A percentile compares a stretch with the other conserved stretches of the same genome.
These are phyloP conservation scores for Umbelopsis sp. DNA, from an alignment of 192 early-diverging fungal species.

Conservation along the genomic window DNA sequence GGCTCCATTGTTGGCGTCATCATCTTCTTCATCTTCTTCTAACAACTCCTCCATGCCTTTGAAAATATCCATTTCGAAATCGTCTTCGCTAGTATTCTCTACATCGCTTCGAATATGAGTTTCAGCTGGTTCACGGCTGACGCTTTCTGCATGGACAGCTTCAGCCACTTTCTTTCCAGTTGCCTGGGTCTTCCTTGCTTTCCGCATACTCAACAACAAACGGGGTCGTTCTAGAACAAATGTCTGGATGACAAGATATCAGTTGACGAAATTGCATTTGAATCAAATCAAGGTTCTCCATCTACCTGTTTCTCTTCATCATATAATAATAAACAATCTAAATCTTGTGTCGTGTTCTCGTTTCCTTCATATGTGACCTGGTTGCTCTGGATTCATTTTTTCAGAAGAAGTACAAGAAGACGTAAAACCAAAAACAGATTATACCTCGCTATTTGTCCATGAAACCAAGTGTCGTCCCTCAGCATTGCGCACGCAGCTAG, in stretches of 20 bases:
- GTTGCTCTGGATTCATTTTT: neutral
- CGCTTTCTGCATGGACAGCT: neutral
- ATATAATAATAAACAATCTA: neutral
- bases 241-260: neutral
- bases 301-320: constrained; percentile 3
- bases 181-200: constrained; percentile 3
- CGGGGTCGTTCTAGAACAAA: neutral
- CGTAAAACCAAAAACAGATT: too few species aligned
- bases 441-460: neutral
- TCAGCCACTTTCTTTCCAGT: neutral
- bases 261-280: neutral
- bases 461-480: neutral
- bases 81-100: constrained; percentile 6
- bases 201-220: neutral
- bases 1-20: neutral
- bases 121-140: neutral
- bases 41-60: constrained; percentile 11
- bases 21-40: constrained; percentile 5
- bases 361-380: constrained; percentile 7
- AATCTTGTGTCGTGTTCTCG: neutral
- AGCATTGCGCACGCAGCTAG: neutral
- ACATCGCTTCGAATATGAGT: neutral
- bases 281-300: neutral
- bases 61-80: constrained; percentile 11
- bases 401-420: neutral